Conservation (phyloP, 495 filamentous ascomycete genomes). For the Aspergillus indologenus region DNA sequence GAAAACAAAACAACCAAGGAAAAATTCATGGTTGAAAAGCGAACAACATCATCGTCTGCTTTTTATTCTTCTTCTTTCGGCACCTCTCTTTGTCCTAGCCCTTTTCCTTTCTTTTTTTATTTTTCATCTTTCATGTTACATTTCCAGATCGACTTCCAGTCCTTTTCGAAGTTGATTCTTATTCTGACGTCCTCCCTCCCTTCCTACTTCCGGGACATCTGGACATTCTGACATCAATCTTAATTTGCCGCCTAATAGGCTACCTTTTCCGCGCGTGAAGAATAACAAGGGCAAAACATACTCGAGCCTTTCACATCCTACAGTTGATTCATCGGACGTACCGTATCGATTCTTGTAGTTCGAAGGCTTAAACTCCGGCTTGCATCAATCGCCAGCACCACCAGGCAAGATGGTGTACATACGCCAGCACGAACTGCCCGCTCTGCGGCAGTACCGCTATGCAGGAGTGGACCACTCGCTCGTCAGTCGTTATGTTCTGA, state of each 20-base stretch:
- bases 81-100: neutral
- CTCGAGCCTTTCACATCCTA: neutral
- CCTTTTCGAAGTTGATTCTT: neutral
- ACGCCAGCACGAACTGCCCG: conserved; percentile 82
- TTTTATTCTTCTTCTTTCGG: neutral
- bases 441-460: conserved; percentile 89
- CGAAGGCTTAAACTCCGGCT: neutral
- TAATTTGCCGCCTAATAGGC: conserved; percentile 5
- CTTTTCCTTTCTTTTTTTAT: too few species aligned
- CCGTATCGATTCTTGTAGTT: neutral
- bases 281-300: neutral
- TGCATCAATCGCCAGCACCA: neutral
- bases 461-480: conserved; percentile 85
- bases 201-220: neutral
- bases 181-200: neutral
- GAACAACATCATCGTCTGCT: neutral
- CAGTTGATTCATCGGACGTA: neutral
- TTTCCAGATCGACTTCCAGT: conserved; percentile 1
- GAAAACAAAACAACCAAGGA: conserved; percentile 23
- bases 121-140: neutral
- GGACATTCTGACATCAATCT: conserved; percentile 2
- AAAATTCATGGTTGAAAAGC: conserved; percentile 1
- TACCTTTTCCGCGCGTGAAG: neutral
- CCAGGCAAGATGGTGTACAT: conserved; percentile 72
- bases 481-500: conserved; percentile 84